These are phyloP conservation scores for Quercus agrifolia DNA, from an alignment of 306 rosid species.

Conservation along the genomic window DNA sequence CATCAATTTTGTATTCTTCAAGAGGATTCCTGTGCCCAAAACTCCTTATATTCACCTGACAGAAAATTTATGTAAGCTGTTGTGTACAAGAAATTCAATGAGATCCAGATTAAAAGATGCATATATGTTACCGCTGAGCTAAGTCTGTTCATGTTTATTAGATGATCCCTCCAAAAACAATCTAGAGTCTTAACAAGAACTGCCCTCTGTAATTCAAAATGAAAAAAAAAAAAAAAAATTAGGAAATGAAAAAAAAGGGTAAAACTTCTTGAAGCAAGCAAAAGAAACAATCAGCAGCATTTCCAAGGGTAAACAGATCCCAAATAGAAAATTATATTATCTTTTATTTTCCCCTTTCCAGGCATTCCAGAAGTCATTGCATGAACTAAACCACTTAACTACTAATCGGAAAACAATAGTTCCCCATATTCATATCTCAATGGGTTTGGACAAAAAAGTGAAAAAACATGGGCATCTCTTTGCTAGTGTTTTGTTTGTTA, in stretches of 20 bases:
- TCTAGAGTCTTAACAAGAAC: slow-evolving; percentile 93
- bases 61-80: slow-evolving; percentile 34
- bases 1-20: slow-evolving; percentile 96
- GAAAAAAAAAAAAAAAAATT: neutral
- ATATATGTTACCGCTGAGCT: slow-evolving; percentile 74
- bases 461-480: neutral
- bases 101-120: slow-evolving; percentile 10
- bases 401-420: slow-evolving; percentile 8
- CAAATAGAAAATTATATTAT: slow-evolving; percentile 1
- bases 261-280: neutral
- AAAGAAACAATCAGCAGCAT: slow-evolving; percentile 11
- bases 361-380: neutral
- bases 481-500: neutral
- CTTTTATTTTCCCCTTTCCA: slow-evolving; percentile 5
- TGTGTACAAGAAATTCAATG: slow-evolving; percentile 19
- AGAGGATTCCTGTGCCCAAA: slow-evolving; percentile 98
- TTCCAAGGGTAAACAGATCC: slow-evolving; percentile 9
- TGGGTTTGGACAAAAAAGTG: neutral
- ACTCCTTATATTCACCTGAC: slow-evolving; percentile 91
- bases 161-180: slow-evolving; percentile 98
- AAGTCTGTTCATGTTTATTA: slow-evolving; percentile 91
- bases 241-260: neutral
- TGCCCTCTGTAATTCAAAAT: slow-evolving; percentile 61
- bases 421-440: neutral
- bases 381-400: slow-evolving; percentile 2